Base-by-base conservation (phyloP, 2,329 filamentous ascomycete species). In the Pseudogymnoascus sp. region DNA sequence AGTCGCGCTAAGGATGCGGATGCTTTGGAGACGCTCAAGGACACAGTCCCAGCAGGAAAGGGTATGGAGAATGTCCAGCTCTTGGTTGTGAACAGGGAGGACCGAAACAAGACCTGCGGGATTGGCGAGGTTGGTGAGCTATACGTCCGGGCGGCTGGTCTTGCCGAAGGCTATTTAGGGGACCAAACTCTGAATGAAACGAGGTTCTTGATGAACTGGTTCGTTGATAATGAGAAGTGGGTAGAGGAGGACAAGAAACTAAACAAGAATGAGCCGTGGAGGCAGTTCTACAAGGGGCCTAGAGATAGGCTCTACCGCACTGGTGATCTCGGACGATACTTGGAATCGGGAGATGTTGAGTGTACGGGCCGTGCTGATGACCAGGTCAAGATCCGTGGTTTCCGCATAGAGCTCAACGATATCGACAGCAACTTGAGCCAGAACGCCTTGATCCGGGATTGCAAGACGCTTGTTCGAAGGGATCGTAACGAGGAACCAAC, bases 321-420 rank as follows among this genome's bases (percentile, higher is more conserved):
- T 39, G 94, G 93, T 26, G 93, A 97, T 73, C 78, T 99, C 3
- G 93, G 93, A 3, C 80, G 86, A 63, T 92, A 90, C 71, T 83
- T 85, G 60, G 79, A 81, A 2, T 74, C 76, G 6, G 91, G 90
- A 37, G 86, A 88, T 66, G 88, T 91, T 10, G 88, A 89, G 70
- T 90, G 86, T 71, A 87, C 89, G 8, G 93, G 93, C 21, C 83
- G 94, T 63, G 86, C 86, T 23, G 93, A 97, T 71, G 83, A 88
- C 68, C 93, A 97, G 73, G 90, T 97, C 78, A 99, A 97, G 80
- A 93, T 97, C 67, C 88, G 94, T 64, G 93, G 93, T 1, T 97
- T 97, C 81, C 83, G 93, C 65, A 96, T 99, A 68, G 94, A 99
- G 76, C 85, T 97, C 52, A 89, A 88, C 66, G 94, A 97, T 68